phyloP scores from a whole-genome alignment of 75 land plant species.

The Selaginella tamariscina region DNA sequence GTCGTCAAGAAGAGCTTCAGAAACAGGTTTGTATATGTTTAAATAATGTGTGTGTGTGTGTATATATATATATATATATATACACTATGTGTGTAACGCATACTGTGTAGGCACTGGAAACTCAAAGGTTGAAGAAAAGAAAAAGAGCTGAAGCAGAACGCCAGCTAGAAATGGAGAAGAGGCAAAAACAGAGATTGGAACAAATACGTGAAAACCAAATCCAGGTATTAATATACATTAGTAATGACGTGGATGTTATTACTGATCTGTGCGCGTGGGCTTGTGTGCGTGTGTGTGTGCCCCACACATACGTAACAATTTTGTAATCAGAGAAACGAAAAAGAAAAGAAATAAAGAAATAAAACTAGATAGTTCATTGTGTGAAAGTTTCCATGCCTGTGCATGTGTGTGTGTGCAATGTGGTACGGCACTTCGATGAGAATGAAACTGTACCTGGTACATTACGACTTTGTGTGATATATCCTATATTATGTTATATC shows the following conservation, averaged over 20 bases:
- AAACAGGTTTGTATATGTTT: conserved; percentile 49
- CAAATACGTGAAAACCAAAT: conserved; percentile 59
- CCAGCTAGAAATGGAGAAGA: conserved; percentile 56
- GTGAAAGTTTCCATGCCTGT: too few relatives aligned
- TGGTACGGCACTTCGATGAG: too few relatives aligned
- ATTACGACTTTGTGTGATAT: too few relatives aligned
- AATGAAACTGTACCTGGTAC: too few relatives aligned
- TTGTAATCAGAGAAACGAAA: too few relatives aligned
- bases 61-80: neutral
- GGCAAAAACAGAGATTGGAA: conserved; percentile 71
- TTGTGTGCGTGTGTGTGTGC: neutral
- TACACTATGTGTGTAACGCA: too few relatives aligned
- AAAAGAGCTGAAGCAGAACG: conserved; percentile 58
- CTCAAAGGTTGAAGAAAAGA: conserved; percentile 47
- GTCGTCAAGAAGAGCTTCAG: conserved; percentile 53
- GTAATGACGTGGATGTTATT: conserved; percentile 1
- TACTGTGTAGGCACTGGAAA: conserved; percentile 53
- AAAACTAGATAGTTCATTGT: too few relatives aligned
- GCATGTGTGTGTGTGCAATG: too few relatives aligned
- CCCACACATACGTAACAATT: too few relatives aligned
- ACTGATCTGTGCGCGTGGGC: neutral
- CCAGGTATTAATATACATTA: conserved; percentile 33
- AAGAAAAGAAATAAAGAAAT: too few relatives aligned
- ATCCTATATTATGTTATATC: too few relatives aligned
- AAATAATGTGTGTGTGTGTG: neutral